Evolutionary conservation across 495 filamentous ascomycete species (phyloP).

Genomic region (Evernia prunastri): DNA sequence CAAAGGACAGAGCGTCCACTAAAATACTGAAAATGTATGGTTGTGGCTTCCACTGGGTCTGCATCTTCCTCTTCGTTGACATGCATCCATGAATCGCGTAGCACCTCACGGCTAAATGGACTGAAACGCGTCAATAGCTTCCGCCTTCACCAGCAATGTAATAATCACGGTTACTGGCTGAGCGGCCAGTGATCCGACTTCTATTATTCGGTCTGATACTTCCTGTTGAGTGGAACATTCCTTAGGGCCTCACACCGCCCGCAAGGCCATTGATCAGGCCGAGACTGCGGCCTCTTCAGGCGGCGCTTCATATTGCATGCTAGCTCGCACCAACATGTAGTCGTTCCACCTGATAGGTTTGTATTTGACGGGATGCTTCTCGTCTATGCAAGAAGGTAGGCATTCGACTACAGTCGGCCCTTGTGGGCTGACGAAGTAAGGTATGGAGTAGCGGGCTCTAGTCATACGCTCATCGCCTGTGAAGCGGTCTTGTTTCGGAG

Average conservation of each 20-base stretch:
- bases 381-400: constrained; percentile 47
- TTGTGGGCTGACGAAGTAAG: constrained; percentile 50
- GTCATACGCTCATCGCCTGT: constrained; percentile 38
- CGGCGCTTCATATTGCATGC: constrained; percentile 22
- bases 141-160: neutral
- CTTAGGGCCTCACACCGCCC: neutral
- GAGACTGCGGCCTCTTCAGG: constrained; percentile 1
- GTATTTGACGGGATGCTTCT: constrained; percentile 48
- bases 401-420: constrained; percentile 37
- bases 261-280: constrained; percentile 4
- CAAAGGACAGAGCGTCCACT: neutral
- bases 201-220: neutral
- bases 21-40: neutral
- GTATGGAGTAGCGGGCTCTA: constrained; percentile 51
- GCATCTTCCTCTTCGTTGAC: neutral
- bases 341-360: constrained; percentile 53
- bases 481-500: constrained; percentile 25
- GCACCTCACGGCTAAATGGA: neutral
- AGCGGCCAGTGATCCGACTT: neutral
- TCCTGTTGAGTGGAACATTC: too few relatives aligned
- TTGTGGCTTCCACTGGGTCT: neutral
- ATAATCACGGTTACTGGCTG: neutral
- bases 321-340: constrained; percentile 26
- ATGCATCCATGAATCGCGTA: neutral
- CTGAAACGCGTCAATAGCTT: neutral